Base-by-base conservation (phyloP, 2,329 filamentous ascomycete species). In the Monilinia fructicola region DNA sequence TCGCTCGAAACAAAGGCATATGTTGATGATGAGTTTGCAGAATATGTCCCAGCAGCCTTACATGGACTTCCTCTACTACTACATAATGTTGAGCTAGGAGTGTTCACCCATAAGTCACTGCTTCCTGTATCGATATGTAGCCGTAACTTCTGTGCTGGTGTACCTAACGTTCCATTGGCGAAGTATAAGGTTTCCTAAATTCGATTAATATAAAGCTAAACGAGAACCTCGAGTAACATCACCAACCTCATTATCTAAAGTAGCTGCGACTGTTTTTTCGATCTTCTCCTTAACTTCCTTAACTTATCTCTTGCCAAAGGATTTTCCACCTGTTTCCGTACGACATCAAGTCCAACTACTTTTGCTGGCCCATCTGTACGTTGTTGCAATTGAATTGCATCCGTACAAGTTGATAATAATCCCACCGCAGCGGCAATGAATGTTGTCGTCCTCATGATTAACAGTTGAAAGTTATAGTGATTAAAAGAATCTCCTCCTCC, bases 21-120 rank as follows among this genome's bases (percentile, higher is more conserved):
- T 2, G 92, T 91, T 2, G 90, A 92, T 0, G 92, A 96, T 0
- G 81, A 78, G 75, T 90, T 89, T 52, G 90, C 84, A 54, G 79
- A 77, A 77, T 93, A 96, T 1, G 87, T 87, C 18, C 91, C 91
- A 0, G 86, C 84, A 23, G 78, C 78, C 7, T 77, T 73, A 74
- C 92, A 95, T 1, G 83, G 83, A 18, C 81, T 74, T 1, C 77
- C 76, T 1, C 75, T 72, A 5, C 77, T 73, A 10, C 75, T 73
- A 75, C 92, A 96, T 21, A 91, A 77, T 0, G 73, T 67, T 0
- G 90, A 93, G 59, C 77, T 77, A 3, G 82, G 79, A 2, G 87
- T 84, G 74, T 96, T 95, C 10, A 90, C 84, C 87, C 87, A 90
- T 28, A 90, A 78, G 73, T 90, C 88, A 71, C 86, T 89, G 77